Conservation (phyloP, 192 early-diverging fungal species). For the Diversispora eburnea region DNA sequence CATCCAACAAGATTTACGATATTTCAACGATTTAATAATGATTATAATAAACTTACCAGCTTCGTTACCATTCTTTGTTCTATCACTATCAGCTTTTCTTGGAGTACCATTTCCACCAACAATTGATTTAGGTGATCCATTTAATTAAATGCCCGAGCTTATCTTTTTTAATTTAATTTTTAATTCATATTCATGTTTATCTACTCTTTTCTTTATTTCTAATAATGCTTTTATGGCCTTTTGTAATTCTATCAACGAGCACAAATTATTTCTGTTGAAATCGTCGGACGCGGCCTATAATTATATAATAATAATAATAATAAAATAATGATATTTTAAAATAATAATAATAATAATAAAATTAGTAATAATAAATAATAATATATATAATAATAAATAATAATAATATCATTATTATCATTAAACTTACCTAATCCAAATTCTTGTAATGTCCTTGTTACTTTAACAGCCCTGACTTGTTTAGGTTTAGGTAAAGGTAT, state of each 20-base stretch:
- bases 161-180: conserved; percentile 34
- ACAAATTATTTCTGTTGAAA: conserved; percentile 80
- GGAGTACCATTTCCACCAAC: background rate
- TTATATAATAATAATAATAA: no score
- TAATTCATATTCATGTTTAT: conserved; percentile 76
- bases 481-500: conserved; percentile 52
- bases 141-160: background rate
- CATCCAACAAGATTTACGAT: background rate
- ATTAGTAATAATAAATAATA: no score
- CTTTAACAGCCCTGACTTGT: conserved; percentile 45
- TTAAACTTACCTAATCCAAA: conserved; percentile 48
- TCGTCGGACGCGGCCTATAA: conserved; percentile 49
- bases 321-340: no score
- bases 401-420: background rate
- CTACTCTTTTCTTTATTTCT: conserved; percentile 79
- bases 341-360: no score
- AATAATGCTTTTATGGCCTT: conserved; percentile 69
- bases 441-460: conserved; percentile 55
- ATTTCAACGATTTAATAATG: no score
- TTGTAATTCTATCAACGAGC: conserved; percentile 75
- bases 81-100: no score
- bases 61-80: no score
- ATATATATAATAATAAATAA: no score
- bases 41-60: background rate
- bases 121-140: background rate